A percentile compares a stretch with the other conserved stretches of the same genome.
phyloP scores from a whole-genome alignment of 1,284 basidiomycete species.

The Cutaneotrichosporon cavernicola region DNA sequence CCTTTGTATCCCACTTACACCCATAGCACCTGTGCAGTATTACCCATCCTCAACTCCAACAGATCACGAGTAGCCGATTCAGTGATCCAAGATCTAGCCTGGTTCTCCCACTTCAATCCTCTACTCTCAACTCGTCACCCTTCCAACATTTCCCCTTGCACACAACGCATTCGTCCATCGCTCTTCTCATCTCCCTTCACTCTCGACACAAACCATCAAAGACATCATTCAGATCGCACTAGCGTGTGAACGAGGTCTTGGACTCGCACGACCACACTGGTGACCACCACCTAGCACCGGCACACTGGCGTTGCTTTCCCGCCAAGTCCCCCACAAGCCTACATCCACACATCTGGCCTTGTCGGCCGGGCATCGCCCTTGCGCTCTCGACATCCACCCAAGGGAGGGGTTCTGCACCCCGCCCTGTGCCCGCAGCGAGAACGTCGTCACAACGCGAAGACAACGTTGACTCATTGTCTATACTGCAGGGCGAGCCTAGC shows the following conservation, averaged over 20 bases:
- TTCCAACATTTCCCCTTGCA: neutral
- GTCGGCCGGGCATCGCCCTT: neutral
- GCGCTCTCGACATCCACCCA: neutral
- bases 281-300: neutral
- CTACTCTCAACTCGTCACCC: constrained; percentile 1
- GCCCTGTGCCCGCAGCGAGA: neutral
- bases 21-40: neutral
- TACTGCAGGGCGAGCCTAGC: neutral
- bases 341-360: neutral
- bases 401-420: neutral
- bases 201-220: neutral
- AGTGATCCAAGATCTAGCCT: neutral
- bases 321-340: neutral
- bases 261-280: neutral
- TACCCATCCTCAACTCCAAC: no score
- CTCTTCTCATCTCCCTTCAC: neutral
- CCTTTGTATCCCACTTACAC: neutral
- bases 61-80: no score
- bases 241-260: neutral
- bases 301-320: neutral
- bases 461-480: neutral
- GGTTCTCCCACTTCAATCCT: neutral
- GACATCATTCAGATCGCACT: neutral
- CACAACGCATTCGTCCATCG: neutral
- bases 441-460: neutral